phyloP scores from a whole-genome alignment of 2,329 filamentous ascomycete species.

The Byssochlamys sp. region DNA sequence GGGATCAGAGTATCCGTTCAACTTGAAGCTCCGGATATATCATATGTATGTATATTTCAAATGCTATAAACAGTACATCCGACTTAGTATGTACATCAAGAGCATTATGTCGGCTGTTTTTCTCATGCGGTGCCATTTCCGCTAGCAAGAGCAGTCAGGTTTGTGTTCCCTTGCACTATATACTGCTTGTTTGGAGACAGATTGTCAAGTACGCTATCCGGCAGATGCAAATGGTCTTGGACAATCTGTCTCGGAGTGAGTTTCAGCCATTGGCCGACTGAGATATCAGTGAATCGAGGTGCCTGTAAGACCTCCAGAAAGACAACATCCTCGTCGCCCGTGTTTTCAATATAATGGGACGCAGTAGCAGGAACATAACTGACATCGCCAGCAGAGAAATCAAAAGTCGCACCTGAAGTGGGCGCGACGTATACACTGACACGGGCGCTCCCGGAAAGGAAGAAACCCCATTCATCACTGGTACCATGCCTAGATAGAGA shows the following conservation, averaged over 20 bases:
- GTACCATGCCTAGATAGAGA: background rate
- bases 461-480: slow-evolving; percentile 52
- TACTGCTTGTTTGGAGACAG: slow-evolving; percentile 36
- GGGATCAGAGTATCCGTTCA: too few relatives aligned
- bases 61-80: too few relatives aligned
- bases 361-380: slow-evolving; percentile 48
- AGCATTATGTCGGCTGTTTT: too few relatives aligned
- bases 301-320: slow-evolving; percentile 53
- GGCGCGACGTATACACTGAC: slow-evolving; percentile 49
- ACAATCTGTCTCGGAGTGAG: slow-evolving; percentile 44
- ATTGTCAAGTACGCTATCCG: slow-evolving; percentile 24
- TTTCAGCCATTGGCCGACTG: slow-evolving; percentile 30
- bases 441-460: slow-evolving; percentile 47
- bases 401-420: slow-evolving; percentile 44
- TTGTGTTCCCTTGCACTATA: slow-evolving; percentile 32
- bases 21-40: too few relatives aligned
- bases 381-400: slow-evolving; percentile 51
- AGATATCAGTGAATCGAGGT: slow-evolving; percentile 35
- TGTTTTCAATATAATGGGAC: slow-evolving; percentile 55
- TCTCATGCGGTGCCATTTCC: too few relatives aligned
- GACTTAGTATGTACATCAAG: too few relatives aligned
- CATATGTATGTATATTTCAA: too few relatives aligned
- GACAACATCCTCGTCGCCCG: slow-evolving; percentile 47
- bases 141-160: background rate
- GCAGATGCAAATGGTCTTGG: slow-evolving; percentile 40